A percentile compares a stretch with the other conserved stretches of the same genome.
Evolutionary conservation across 306 rosid genomes (phyloP).

Genomic region (Vigna trinervia): DNA sequence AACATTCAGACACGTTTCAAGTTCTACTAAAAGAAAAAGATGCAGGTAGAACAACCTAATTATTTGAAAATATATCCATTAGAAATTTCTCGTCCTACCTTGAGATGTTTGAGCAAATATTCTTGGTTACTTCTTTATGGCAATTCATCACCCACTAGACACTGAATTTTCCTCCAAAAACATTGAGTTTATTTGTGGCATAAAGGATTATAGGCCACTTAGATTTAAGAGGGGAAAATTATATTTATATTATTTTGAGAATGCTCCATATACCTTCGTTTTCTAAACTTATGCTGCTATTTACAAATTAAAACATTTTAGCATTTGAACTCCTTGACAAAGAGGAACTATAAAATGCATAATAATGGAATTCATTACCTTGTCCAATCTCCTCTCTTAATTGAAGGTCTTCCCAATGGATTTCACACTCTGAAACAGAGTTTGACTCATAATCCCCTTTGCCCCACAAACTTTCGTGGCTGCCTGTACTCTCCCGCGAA

Average conservation of each 20-base stretch:
- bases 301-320: conserved; percentile 11
- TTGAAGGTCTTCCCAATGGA: conserved; percentile 69
- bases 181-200: conserved; percentile 14
- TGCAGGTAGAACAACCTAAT: conserved; percentile 27
- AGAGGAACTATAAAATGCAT: conserved; percentile 26
- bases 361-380: conserved; percentile 53
- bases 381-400: conserved; percentile 76
- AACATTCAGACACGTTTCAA: conserved; percentile 12
- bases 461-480: conserved; percentile 56
- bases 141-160: conserved; percentile 18
- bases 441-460: conserved; percentile 60
- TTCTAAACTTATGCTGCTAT: not conserved
- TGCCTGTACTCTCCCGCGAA: conserved; percentile 45
- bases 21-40: conserved; percentile 11
- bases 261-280: conserved; percentile 1
- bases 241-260: conserved; percentile 11
- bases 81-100: conserved; percentile 2
- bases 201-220: conserved; percentile 18
- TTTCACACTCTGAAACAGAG: conserved; percentile 56
- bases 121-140: conserved; percentile 12
- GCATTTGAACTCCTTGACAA: conserved; percentile 36
- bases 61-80: conserved; percentile 18
- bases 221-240: conserved; percentile 1
- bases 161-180: not conserved
- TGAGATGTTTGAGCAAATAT: conserved; percentile 31